Percentiles rank a stretch among this genome's conserved stretches.
Evolutionary conservation across 495 filamentous ascomycete genomes (phyloP).

Genomic region (Annulohypoxylon bovei): DNA sequence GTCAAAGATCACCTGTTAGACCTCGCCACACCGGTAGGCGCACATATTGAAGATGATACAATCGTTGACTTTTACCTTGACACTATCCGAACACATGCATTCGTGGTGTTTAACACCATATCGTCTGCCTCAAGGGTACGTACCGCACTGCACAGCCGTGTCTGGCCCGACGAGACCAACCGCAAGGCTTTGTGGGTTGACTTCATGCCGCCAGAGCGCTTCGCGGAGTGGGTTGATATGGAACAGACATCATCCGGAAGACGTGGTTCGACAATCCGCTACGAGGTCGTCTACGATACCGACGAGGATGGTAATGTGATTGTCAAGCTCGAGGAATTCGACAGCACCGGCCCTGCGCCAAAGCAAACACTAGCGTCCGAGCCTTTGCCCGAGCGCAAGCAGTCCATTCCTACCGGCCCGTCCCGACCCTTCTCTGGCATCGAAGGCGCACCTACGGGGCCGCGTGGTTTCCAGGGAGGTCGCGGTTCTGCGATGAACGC

Average conservation of each 20-base stretch:
- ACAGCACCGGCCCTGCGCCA: conserved; percentile 34
- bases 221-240: conserved; percentile 76
- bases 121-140: conserved; percentile 82
- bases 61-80: conserved; percentile 82
- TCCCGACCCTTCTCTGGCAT: conserved; percentile 50
- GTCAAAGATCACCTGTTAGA: conserved; percentile 73
- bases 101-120: conserved; percentile 73
- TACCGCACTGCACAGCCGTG: conserved; percentile 74
- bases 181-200: conserved; percentile 89
- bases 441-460: conserved; percentile 56
- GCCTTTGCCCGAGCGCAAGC: conserved; percentile 36
- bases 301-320: conserved; percentile 63
- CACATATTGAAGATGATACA: conserved; percentile 58
- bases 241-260: conserved; percentile 67
- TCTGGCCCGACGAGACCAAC: conserved; percentile 89
- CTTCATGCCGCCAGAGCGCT: conserved; percentile 81
- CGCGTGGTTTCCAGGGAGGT: conserved; percentile 39
- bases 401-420: conserved; percentile 53
- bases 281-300: conserved; percentile 57
- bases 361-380: conserved; percentile 32
- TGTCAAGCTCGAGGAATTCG: conserved; percentile 60
- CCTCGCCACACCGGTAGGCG: conserved; percentile 69
- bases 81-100: conserved; percentile 85
- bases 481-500: conserved; percentile 29
- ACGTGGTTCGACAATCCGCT: conserved; percentile 58